These are phyloP conservation scores for Ambrosia trifida DNA, from an alignment of 129 eudicot genomes.

Conservation along the genomic window DNA sequence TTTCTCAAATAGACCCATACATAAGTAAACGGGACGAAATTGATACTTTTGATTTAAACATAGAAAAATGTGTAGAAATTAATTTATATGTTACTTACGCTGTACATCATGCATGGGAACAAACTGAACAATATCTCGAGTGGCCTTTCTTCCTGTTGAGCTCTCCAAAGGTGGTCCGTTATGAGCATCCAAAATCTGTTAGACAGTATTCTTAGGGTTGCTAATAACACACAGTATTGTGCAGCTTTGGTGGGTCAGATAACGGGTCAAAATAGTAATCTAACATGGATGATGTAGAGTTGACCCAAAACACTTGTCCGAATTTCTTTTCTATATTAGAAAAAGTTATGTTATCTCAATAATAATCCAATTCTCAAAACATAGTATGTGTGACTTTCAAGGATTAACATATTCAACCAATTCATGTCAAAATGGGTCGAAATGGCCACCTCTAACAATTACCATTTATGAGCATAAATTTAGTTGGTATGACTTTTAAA, in stretches of 20 bases:
- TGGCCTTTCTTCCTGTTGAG: constrained; percentile 81
- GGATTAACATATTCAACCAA: not conserved
- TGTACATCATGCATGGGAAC: constrained; percentile 39
- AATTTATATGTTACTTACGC: constrained; percentile 39
- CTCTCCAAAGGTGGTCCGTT: constrained; percentile 81
- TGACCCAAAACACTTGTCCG: not conserved
- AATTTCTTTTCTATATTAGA: not conserved
- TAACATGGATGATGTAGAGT: not conserved
- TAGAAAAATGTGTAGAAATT: not conserved
- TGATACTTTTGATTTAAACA: not conserved
- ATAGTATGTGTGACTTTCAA: not conserved
- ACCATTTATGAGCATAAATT: constrained; percentile 6
- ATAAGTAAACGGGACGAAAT: not conserved
- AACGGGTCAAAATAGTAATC: too few species aligned
- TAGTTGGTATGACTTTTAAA: not conserved
- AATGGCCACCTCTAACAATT: not conserved
- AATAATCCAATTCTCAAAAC: not conserved
- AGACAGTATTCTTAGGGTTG: not conserved
- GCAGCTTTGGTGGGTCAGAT: constrained; percentile 24
- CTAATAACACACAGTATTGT: constrained; percentile 77
- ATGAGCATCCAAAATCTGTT: constrained; percentile 94
- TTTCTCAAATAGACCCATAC: not conserved
- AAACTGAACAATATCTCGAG: constrained; percentile 67
- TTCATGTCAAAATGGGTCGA: not conserved
- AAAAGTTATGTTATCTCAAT: not conserved